phyloP scores from a whole-genome alignment of 306 rosid species.

The barrel medic (Medicago truncatula) region DNA sequence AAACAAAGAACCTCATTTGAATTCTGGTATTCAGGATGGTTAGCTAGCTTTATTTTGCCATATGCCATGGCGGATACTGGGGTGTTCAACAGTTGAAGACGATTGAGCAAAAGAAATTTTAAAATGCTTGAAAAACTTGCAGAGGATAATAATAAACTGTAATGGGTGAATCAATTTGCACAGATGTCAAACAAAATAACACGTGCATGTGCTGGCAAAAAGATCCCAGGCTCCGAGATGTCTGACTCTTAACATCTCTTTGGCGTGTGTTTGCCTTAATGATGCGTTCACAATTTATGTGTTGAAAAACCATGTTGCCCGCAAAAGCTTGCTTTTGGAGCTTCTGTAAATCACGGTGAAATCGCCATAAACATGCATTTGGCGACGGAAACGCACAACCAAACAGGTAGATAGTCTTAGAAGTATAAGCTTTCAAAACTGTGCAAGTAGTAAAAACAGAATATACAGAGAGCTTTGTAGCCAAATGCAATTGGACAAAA shows the following conservation, averaged over 20 bases:
- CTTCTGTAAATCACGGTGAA: too few species aligned
- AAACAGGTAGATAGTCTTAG: not conserved
- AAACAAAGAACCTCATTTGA: too few species aligned
- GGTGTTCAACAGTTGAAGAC: not conserved
- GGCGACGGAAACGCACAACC: too few species aligned
- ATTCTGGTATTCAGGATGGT: not conserved
- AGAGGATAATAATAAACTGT: not conserved
- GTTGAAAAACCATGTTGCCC: too few species aligned
- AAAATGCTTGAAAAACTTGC: not conserved
- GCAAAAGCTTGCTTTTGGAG: too few species aligned
- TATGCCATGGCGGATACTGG: not conserved
- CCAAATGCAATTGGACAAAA: slow-evolving; percentile 4
- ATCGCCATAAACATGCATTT: too few species aligned
- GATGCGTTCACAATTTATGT: too few species aligned
- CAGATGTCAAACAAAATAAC: not conserved
- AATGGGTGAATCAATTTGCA: not conserved
- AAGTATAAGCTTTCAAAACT: not conserved
- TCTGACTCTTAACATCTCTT: not conserved
- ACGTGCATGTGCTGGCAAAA: not conserved
- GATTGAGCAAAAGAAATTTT: not conserved
- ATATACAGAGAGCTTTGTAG: not conserved
- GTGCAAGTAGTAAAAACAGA: not conserved
- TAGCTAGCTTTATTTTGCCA: not conserved
- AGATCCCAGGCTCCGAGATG: not conserved
- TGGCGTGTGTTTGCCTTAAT: too few species aligned